Percentiles rank a stretch among this genome's conserved stretches.
Conservation (phyloP, 192 early-diverging fungal species). For the Allomyces macrogynus region DNA sequence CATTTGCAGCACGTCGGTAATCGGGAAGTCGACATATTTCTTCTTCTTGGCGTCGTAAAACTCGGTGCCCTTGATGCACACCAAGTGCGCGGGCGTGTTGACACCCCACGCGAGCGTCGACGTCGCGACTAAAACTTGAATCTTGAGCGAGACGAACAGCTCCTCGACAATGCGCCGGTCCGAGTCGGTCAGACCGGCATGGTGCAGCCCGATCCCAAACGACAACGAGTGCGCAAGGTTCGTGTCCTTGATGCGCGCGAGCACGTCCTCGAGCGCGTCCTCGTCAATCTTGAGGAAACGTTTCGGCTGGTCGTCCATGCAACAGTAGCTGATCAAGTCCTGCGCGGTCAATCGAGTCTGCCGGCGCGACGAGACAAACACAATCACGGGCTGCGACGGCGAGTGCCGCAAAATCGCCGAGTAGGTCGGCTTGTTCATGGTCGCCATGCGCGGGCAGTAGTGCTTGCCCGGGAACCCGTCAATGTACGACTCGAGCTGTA, state of each 20-base stretch:
- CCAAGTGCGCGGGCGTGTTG: constrained; percentile 90
- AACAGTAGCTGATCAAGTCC: constrained; percentile 84
- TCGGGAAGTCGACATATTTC: constrained; percentile 88
- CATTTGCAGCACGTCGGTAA: constrained; percentile 97
- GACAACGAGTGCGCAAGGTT: constrained; percentile 53
- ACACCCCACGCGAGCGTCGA: constrained; percentile 96
- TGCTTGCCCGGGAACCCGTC: constrained; percentile 91
- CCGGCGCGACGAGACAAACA: constrained; percentile 93
- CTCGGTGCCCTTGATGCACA: constrained; percentile 95
- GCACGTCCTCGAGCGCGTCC: constrained; percentile 47
- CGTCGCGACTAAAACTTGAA: constrained; percentile 90
- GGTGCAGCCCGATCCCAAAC: constrained; percentile 95
- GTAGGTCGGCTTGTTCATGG: constrained; percentile 97
- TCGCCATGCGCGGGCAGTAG: constrained; percentile 93
- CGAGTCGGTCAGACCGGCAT: constrained; percentile 74
- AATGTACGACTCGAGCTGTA: constrained; percentile 92
- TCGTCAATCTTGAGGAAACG: constrained; percentile 66
- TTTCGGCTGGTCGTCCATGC: constrained; percentile 75
- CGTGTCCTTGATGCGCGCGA: constrained; percentile 58
- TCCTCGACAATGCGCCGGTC: constrained; percentile 80
- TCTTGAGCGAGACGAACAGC: constrained; percentile 82
- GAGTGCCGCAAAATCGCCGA: constrained; percentile 87
- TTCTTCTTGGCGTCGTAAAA: constrained; percentile 77
- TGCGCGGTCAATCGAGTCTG: constrained; percentile 93
- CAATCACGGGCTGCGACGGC: constrained; percentile 76